These are phyloP conservation scores for Alternaria metachromatica DNA, from an alignment of 2,329 filamentous ascomycete genomes.

Conservation along the genomic window DNA sequence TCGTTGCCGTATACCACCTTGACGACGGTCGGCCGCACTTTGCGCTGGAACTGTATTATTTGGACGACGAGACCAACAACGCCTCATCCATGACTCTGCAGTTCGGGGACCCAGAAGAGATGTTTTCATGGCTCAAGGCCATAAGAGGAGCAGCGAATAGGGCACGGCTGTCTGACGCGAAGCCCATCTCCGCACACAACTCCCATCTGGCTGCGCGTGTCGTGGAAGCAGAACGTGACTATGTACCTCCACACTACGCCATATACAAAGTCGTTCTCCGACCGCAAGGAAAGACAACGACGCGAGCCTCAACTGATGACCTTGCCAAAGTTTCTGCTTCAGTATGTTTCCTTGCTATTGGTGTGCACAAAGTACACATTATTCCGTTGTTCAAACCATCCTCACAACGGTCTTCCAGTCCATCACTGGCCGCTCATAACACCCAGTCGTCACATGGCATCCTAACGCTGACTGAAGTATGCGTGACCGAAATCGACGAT, in stretches of 20 bases:
- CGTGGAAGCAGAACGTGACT: conserved; percentile 71
- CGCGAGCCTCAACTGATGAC: conserved; percentile 69
- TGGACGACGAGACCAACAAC: conserved; percentile 69
- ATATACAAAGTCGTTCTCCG: conserved; percentile 74
- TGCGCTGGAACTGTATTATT: conserved; percentile 70
- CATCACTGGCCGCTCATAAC: conserved; percentile 59
- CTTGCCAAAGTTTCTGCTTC: conserved; percentile 68
- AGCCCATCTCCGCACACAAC: conserved; percentile 64
- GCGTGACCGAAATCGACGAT: conserved; percentile 68
- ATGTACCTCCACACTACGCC: conserved; percentile 70
- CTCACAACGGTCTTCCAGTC: conserved; percentile 60
- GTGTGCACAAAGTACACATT: conserved; percentile 72
- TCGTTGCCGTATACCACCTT: conserved; percentile 70
- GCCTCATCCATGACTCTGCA: conserved; percentile 69
- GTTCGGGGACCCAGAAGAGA: conserved; percentile 68
- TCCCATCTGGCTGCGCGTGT: conserved; percentile 68
- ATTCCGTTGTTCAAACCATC: conserved; percentile 68
- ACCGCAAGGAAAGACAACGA: conserved; percentile 61
- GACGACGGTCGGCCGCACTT: conserved; percentile 72
- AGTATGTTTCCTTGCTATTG: conserved; percentile 72
- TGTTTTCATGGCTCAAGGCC: conserved; percentile 68
- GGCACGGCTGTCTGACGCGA: conserved; percentile 58
- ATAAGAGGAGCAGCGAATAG: conserved; percentile 67
- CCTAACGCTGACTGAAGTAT: conserved; percentile 65
- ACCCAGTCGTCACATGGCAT: conserved; percentile 66